These are phyloP conservation scores for Oryza longistaminata DNA, from an alignment of 176 grass and related monocot species.

Conservation along the genomic window DNA sequence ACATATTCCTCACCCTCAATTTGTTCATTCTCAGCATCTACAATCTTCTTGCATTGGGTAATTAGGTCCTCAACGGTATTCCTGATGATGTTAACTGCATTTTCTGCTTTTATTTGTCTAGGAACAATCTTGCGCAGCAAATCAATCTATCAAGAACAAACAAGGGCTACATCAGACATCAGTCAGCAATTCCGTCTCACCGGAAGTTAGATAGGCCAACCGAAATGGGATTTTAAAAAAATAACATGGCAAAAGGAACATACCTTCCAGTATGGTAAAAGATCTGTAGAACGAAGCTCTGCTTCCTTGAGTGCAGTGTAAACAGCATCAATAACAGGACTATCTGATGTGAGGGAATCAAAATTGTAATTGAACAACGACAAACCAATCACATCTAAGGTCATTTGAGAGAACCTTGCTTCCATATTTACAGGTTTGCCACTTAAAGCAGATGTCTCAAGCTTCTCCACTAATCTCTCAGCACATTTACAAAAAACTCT, in stretches of 20 bases:
- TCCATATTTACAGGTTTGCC: conserved; percentile 94
- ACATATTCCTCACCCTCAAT: conserved; percentile 94
- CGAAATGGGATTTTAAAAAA: background rate
- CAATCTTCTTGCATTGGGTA: conserved; percentile 83
- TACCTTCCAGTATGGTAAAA: conserved; percentile 95
- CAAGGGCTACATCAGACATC: conserved; percentile 22
- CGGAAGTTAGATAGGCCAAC: background rate
- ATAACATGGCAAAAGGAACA: conserved; percentile 16
- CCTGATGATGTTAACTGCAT: conserved; percentile 76
- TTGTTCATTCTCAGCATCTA: conserved; percentile 94
- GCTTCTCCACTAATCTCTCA: conserved; percentile 88
- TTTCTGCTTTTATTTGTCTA: conserved; percentile 91
- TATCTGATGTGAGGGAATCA: conserved; percentile 87
- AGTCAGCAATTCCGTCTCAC: background rate
- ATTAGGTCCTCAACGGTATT: conserved; percentile 88
- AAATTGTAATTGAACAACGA: conserved; percentile 99
- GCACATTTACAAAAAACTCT: conserved; percentile 88
- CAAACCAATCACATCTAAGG: conserved; percentile 89
- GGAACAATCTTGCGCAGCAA: conserved; percentile 91
- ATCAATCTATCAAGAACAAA: conserved; percentile 55
- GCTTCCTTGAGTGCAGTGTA: conserved; percentile 96
- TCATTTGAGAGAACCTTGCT: conserved; percentile 88
- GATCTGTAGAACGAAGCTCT: conserved; percentile 89
- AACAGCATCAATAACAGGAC: conserved; percentile 92
- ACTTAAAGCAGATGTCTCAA: conserved; percentile 58